These are phyloP conservation scores for Eucalyptus regnans DNA, from an alignment of 345 rosid species.

Conservation along the genomic window DNA sequence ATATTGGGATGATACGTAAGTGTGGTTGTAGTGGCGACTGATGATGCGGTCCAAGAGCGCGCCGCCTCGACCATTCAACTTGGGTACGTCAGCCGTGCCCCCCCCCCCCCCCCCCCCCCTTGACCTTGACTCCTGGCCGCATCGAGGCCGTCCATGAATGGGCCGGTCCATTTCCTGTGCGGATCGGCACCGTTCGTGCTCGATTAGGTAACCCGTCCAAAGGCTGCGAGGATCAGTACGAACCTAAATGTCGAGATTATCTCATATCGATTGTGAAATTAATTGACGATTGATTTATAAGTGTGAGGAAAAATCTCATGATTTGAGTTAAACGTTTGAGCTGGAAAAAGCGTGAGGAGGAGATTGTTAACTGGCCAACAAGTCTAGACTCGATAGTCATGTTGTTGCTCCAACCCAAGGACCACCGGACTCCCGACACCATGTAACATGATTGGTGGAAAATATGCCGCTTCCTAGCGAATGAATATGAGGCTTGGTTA, in stretches of 20 bases:
- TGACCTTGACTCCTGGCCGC: too few relatives aligned
- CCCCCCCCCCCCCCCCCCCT: too few relatives aligned
- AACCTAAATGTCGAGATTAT: too few relatives aligned
- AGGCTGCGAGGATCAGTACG: rapidly evolving
- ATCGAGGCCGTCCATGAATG: too few relatives aligned
- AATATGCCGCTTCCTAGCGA: rapidly evolving
- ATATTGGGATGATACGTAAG: too few relatives aligned
- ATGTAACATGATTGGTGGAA: too few relatives aligned
- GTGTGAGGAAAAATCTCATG: rapidly evolving
- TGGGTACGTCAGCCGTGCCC: neutral
- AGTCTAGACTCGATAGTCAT: rapidly evolving
- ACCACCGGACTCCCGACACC: rapidly evolving
- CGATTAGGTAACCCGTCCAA: too few relatives aligned
- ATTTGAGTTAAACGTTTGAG: rapidly evolving
- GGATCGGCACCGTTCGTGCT: too few relatives aligned
- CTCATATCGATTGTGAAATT: rapidly evolving
- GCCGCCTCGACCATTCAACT: neutral
- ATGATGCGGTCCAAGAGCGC: neutral
- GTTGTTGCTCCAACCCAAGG: rapidly evolving
- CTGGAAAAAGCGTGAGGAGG: rapidly evolving
- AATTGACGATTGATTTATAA: rapidly evolving
- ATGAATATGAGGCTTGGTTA: rapidly evolving
- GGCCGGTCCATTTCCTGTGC: too few relatives aligned
- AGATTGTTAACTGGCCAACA: rapidly evolving
- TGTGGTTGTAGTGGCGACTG: too few relatives aligned